Evolutionary conservation across 208 protist species (phyloP).

Genomic region (Leptomonas pyrrhocoris): DNA sequence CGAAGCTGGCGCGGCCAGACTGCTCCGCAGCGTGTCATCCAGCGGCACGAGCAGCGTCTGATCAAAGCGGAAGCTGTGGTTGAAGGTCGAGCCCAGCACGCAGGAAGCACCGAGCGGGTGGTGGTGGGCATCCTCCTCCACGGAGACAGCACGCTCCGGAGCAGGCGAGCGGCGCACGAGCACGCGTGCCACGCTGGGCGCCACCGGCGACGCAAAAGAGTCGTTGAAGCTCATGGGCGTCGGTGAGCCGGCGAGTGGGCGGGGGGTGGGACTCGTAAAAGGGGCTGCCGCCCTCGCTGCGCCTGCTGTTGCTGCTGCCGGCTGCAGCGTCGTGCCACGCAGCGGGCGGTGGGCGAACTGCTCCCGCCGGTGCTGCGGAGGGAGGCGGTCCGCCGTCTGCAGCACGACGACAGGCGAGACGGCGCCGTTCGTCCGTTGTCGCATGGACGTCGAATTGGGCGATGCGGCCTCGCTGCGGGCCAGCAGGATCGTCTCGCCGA

Average conservation of each 20-base stretch:
- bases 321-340: slow-evolving; percentile 8
- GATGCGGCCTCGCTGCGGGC: slow-evolving; percentile 32
- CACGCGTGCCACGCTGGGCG: slow-evolving; percentile 31
- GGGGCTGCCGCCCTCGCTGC: too few species aligned
- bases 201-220: slow-evolving; percentile 3
- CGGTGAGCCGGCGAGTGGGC: slow-evolving; percentile 6
- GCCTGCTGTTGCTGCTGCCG: slow-evolving; percentile 1
- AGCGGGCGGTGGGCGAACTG: slow-evolving; percentile 19
- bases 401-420: slow-evolving; percentile 25
- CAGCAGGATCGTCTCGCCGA: slow-evolving; percentile 59
- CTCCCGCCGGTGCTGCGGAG: slow-evolving; percentile 12
- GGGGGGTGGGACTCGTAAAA: too few species aligned
- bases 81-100: slow-evolving; percentile 17
- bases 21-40: slow-evolving; percentile 15
- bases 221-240: slow-evolving; percentile 1
- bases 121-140: neutral
- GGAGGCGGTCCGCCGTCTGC: slow-evolving; percentile 12
- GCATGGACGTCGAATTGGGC: neutral
- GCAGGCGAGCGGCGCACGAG: slow-evolving; percentile 32
- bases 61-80: slow-evolving; percentile 35
- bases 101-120: slow-evolving; percentile 2
- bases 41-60: slow-evolving; percentile 46
- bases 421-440: neutral
- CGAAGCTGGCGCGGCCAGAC: neutral
- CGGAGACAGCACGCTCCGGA: slow-evolving; percentile 10